Base-by-base conservation (phyloP, 1,284 basidiomycete species). In the Golubevia pallescens region DNA sequence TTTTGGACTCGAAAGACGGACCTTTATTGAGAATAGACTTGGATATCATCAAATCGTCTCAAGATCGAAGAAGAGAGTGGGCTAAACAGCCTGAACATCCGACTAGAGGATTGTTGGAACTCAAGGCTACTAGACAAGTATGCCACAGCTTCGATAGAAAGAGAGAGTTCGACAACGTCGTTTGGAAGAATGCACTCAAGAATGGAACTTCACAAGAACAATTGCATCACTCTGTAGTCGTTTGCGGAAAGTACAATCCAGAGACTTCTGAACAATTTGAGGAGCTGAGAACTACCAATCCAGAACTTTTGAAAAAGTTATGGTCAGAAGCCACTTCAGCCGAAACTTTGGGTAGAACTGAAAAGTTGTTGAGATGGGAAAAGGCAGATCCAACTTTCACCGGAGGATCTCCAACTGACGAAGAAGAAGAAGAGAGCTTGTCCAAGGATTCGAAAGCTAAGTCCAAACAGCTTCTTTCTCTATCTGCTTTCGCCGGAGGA, bases 1-100 rank as follows among this genome's bases (percentile, higher is more conserved):
- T 80, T 13, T 61, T 72, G 5, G 77, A 80, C 42, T 61, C 1
- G 66, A 67, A 13, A 62, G 69, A 52, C 58, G 75, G 75, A 8
- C 75, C 75, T 1, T 34, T 75, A 59, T 58, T 79, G 21, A 68
- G 69, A 53, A 67, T 79, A 28, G 71, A 79, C 48, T 32, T 79
- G 0, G 62, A 48, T 0, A 16, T 70, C 21, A 38, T 77, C 14
- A 61, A 63, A 0, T 59, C 48, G 16, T 60, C 74, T 4, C 60
- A 78, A 19, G 77, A 79, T 52, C 70, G 72, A 0, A 60, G 75
- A 1, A 38, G 69, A 5, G 55, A 60, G 21, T 79, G 77, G 77
- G 73, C 51, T 1, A 51, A 38, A n/a, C 77, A 79, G 53, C 57
- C 66, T 1, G 63, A 72, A 19, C 75, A 79, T 34, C 69, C 71